Base-by-base conservation (phyloP, 1,139 yeast species). In the Candida sanyaensis region DNA sequence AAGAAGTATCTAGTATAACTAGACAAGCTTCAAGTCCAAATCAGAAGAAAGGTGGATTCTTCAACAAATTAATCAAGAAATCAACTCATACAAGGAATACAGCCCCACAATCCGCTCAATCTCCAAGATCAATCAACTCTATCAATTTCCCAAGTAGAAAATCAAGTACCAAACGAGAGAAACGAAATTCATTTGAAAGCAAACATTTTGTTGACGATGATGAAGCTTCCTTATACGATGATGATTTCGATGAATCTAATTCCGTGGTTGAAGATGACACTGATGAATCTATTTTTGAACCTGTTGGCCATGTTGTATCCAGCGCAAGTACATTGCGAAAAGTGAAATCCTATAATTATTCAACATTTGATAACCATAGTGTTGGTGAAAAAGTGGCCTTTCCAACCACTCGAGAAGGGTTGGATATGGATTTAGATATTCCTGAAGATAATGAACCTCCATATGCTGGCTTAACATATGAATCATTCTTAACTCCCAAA, bases 401-500 rank as follows among this genome's bases (percentile, higher is more conserved):
- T 33, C 58, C 58, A 7, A 45, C 40, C 6, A 23, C 49, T 11
- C 50, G 44, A n/a, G 48, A 38, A 3, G 43, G 43, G 5, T 31
- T 41, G 37, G 30, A 33, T 28, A 37, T 42, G 34, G 42, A 43
- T 24, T 33, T 45, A 9, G 55, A 53, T 24, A 29, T 51, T 4
- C 41, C 45, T 1, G 37, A 43, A 6, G 56, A 53, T 24, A 60
- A 53, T 21, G 65, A 61, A 28, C 58, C 58, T 17, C 63, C 69
- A 0, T 68, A 72, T 68, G 59, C 55, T 6, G 75, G 75, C 3
- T 57, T 73, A 43, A 63, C 69, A 13, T 60, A 60, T 34, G 77
- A 75, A 48, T 70, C 77, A 36, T 63, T 81, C 45, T 62, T 64
- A 32, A 68, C 76, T 36, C 88, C 91, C 6, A 78, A 76, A 51